Evolutionary conservation across 1,139 yeast species (phyloP), one percentile per base, ranked within the genome.

Genomic region (Diutina ranongensis): DNA sequence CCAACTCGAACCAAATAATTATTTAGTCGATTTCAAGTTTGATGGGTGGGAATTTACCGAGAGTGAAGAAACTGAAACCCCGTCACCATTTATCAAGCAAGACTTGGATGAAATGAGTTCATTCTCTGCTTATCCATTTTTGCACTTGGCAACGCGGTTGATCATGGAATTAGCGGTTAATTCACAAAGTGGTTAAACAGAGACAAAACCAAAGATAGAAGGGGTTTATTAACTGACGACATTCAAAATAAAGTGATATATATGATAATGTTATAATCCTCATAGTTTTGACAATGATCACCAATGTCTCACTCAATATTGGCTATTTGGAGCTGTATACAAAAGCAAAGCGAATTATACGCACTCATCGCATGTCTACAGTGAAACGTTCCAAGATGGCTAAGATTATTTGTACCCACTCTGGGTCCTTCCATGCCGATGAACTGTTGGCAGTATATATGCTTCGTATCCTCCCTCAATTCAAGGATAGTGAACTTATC

Each of bases 141-240:
- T 92, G 57, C 96, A 92, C 63, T 68, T 92, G 56, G 94, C 97
- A 27, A 89, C 97, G 1, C 71, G 89, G 57, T 74, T 92, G 53
- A 92, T 92, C 53, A 88, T 92, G 96, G 97, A 92, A 63, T 72
- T 92, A 54, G 97, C 97, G 1, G 97, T 92, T 15, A 92, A 89
- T 60, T 76, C 84, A 54, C 80, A 76, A 51, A 70, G 68, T 45
- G 57, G 57, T 48, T 45, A 47, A 27, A 18, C n/a, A 16, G 28
- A 25, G 5, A 25, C 9, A 25, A 5, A 25, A 25, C 9, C 28
- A 10, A 25, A 10, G 10, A 25, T 25, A 25, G 28, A 25, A 25
- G 5, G 28, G 28, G 28, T n/a, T n/a, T n/a, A n/a, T n/a, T n/a
- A n/a, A n/a, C n/a, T n/a, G n/a, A n/a, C n/a, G n/a, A n/a, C n/a